These are phyloP conservation scores for Penicillium griseofulvum DNA, from an alignment of 2,329 filamentous ascomycete genomes.

Conservation along the genomic window DNA sequence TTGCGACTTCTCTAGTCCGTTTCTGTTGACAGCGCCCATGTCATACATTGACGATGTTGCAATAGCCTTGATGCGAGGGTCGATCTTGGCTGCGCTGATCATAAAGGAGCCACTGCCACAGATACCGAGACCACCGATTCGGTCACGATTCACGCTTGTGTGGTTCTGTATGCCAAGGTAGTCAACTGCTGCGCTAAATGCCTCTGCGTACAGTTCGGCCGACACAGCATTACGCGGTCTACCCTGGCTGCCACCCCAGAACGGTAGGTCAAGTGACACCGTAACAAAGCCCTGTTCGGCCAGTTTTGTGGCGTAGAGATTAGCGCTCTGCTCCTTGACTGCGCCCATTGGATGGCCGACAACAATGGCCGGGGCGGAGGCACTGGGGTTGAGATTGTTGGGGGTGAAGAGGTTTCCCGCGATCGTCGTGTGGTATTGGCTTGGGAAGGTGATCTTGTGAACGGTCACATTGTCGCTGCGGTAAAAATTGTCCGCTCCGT, in stretches of 20 bases:
- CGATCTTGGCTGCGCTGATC: conserved; percentile 39
- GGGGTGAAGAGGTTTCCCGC: conserved; percentile 22
- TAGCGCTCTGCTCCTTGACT: conserved; percentile 29
- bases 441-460: conserved; percentile 18
- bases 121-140: conserved; percentile 29
- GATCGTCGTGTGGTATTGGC: conserved; percentile 17
- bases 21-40: neutral
- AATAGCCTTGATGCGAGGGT: conserved; percentile 19
- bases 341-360: conserved; percentile 28
- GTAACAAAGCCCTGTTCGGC: conserved; percentile 27
- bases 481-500: conserved; percentile 26
- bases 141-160: conserved; percentile 21
- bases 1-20: neutral
- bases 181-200: conserved; percentile 27
- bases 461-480: conserved; percentile 20
- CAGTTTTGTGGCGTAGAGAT: conserved; percentile 24
- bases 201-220: conserved; percentile 25
- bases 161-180: conserved; percentile 22
- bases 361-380: conserved; percentile 17
- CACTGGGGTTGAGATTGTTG: conserved; percentile 8
- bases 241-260: conserved; percentile 25
- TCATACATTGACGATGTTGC: conserved; percentile 10
- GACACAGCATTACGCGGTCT: conserved; percentile 24
- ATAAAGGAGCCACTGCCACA: conserved; percentile 27
- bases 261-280: conserved; percentile 23